Conservation (phyloP, 2,329 filamentous ascomycete genomes). For the Microcera coccophila region DNA sequence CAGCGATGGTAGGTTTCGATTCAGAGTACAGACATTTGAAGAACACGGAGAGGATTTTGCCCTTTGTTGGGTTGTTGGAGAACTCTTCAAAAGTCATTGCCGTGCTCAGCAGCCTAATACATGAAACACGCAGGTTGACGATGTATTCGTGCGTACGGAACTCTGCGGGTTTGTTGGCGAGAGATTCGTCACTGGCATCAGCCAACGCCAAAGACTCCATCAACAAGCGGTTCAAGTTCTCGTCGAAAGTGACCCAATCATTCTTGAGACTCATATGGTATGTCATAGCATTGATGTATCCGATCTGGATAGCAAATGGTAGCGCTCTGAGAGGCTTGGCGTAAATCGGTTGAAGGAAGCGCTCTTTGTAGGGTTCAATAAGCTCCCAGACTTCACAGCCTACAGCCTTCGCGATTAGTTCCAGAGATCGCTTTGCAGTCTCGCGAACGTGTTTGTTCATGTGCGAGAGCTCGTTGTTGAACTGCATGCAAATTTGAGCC, state of each 20-base stretch:
- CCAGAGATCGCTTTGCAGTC: slow-evolving; percentile 76
- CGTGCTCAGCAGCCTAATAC: slow-evolving; percentile 86
- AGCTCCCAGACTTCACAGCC: slow-evolving; percentile 81
- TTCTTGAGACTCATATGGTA: slow-evolving; percentile 88
- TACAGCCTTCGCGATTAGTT: slow-evolving; percentile 74
- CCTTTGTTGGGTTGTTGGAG: slow-evolving; percentile 63
- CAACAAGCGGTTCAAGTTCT: slow-evolving; percentile 81
- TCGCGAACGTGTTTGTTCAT: slow-evolving; percentile 94
- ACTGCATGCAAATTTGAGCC: slow-evolving; percentile 73
- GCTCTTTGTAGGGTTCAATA: slow-evolving; percentile 83
- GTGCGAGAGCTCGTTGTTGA: slow-evolving; percentile 86
- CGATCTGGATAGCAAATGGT: slow-evolving; percentile 93
- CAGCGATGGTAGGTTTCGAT: slow-evolving; percentile 86
- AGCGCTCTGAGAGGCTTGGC: slow-evolving; percentile 89
- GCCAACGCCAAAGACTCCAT: slow-evolving; percentile 92
- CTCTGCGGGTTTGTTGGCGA: slow-evolving; percentile 89
- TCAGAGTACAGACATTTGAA: slow-evolving; percentile 97
- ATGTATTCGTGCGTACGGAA: slow-evolving; percentile 96
- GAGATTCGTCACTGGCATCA: slow-evolving; percentile 87
- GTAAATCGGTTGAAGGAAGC: slow-evolving; percentile 86
- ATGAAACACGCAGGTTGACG: slow-evolving; percentile 84
- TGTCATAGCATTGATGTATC: slow-evolving; percentile 95
- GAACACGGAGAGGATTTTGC: slow-evolving; percentile 85
- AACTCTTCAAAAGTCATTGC: slow-evolving; percentile 94
- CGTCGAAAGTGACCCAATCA: slow-evolving; percentile 87